These are phyloP conservation scores for Boletus rufocinnamomeus DNA, from an alignment of 768 basidiomycete species.

Conservation along the genomic window DNA sequence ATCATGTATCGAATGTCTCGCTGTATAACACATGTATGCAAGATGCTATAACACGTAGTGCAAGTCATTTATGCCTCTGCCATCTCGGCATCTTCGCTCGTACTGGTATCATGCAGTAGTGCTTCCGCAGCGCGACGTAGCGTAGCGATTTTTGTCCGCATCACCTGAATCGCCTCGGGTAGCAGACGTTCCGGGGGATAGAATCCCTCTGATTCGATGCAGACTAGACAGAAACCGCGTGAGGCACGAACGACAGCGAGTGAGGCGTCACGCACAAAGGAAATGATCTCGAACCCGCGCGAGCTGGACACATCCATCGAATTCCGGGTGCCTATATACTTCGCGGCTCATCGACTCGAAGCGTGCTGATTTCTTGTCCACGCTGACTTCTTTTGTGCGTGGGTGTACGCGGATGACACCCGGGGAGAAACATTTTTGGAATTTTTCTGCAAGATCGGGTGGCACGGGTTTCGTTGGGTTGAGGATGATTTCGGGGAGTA, in stretches of 20 bases:
- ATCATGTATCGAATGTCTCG: not conserved
- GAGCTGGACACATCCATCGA: constrained; percentile 79
- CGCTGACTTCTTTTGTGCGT: constrained; percentile 56
- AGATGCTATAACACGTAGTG: not conserved
- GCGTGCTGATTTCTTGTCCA: constrained; percentile 65
- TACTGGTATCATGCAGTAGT: constrained; percentile 45
- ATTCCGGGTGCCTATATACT: constrained; percentile 90
- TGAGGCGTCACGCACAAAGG: constrained; percentile 63
- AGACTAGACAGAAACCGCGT: constrained; percentile 53
- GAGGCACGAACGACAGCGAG: not conserved
- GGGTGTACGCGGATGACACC: constrained; percentile 72
- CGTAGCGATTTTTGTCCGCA: constrained; percentile 74
- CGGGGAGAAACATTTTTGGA: constrained; percentile 84
- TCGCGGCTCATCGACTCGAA: constrained; percentile 91
- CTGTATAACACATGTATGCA: constrained; percentile 9
- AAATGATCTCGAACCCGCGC: constrained; percentile 90
- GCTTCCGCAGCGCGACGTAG: constrained; percentile 61
- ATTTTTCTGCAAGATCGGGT: constrained; percentile 73
- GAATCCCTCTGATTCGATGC: constrained; percentile 87
- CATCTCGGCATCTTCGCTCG: constrained; percentile 59
- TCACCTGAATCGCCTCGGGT: constrained; percentile 75
- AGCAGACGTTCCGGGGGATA: constrained; percentile 84
- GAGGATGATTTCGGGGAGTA: constrained; percentile 79
- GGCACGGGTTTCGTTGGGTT: constrained; percentile 76
- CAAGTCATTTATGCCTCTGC: constrained; percentile 34